A percentile compares a stretch with the other conserved stretches of the same genome.
Conservation (phyloP, 331 rosid genomes). For the Quercus tomentella region DNA sequence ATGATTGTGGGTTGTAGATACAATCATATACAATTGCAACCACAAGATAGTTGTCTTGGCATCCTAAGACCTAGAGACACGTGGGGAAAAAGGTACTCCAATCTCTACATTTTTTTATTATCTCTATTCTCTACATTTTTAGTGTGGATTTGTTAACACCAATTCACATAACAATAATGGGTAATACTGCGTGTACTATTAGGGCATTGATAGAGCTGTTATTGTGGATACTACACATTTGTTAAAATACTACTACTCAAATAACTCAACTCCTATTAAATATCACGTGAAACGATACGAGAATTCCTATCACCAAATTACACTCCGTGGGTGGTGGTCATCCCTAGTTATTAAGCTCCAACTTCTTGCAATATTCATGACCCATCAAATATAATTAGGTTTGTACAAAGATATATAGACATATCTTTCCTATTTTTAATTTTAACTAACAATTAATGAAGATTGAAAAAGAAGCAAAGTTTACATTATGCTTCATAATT, state of each 20-base stretch:
- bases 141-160: accelerated
- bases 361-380: background rate
- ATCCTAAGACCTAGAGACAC: conserved; percentile 20
- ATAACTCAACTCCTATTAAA: too few relatives aligned
- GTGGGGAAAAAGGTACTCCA: conserved; percentile 1
- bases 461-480: background rate
- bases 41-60: conserved; percentile 21
- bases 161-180: too few relatives aligned
- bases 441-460: background rate
- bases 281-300: too few relatives aligned
- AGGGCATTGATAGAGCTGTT: too few relatives aligned
- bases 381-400: too few relatives aligned
- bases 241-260: too few relatives aligned
- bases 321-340: too few relatives aligned
- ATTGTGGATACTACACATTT: too few relatives aligned
- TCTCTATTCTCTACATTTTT: background rate
- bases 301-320: too few relatives aligned
- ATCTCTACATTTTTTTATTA: conserved; percentile 5
- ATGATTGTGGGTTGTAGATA: conserved; percentile 31
- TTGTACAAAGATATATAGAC: too few relatives aligned
- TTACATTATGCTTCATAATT: background rate
- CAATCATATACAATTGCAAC: conserved; percentile 21
- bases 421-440: background rate
- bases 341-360: background rate
- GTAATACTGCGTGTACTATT: accelerated